Percentiles rank a stretch among this genome's conserved stretches.
These are phyloP conservation scores for Saturnispora saitoi DNA, from an alignment of 805 yeast species.

Conservation along the genomic window DNA sequence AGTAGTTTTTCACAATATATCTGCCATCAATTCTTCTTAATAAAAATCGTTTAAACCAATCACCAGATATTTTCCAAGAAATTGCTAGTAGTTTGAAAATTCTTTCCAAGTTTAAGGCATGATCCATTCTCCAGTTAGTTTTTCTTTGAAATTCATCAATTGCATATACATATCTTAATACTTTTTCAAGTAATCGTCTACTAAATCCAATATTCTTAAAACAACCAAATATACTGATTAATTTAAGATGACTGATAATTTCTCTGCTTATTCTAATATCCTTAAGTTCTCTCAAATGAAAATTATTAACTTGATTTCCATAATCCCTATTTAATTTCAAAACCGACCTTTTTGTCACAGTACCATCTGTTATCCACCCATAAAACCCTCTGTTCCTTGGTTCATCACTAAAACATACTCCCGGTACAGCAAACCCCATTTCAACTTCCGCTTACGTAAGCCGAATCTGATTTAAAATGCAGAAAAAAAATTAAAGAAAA, in stretches of 20 bases:
- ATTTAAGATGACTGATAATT: not conserved
- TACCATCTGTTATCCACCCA: conserved; percentile 4
- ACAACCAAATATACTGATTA: not conserved
- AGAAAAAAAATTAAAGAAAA: not conserved
- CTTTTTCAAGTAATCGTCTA: not conserved
- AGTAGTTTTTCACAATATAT: conserved; percentile 2
- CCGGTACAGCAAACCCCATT: conserved; percentile 8
- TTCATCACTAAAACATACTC: conserved; percentile 4
- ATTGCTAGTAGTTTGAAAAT: conserved; percentile 1
- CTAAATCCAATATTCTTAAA: not conserved
- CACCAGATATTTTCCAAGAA: not conserved
- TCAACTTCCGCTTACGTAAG: not conserved
- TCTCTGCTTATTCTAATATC: conserved; percentile 1
- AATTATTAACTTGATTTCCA: not conserved
- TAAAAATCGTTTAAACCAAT: not conserved
- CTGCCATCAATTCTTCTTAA: conserved; percentile 6
- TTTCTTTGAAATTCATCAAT: conserved; percentile 6
- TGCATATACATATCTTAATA: conserved; percentile 9
- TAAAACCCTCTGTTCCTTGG: not conserved
- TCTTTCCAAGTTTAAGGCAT: conserved; percentile 2
- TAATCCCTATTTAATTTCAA: not conserved
- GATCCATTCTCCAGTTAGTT: conserved; percentile 2
- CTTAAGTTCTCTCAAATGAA: conserved; percentile 2
- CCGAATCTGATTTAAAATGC: not conserved
- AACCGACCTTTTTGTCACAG: not conserved